A percentile compares a stretch with the other conserved stretches of the same genome.
phyloP scores from a whole-genome alignment of 495 filamentous ascomycete genomes.

The Jackrogersella multiformis region DNA sequence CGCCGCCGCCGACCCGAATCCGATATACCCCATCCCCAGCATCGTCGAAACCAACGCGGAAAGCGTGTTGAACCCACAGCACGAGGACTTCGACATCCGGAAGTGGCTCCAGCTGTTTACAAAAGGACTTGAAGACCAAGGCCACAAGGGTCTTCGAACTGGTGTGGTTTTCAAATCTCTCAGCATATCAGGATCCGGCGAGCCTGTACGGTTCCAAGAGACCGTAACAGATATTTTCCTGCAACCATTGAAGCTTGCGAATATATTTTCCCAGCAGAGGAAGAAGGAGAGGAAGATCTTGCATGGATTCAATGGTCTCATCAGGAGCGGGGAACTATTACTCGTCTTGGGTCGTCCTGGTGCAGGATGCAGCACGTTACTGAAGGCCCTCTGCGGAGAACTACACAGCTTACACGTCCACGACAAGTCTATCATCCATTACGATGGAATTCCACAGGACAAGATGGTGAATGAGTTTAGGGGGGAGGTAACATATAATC shows the following conservation, averaged over 20 bases:
- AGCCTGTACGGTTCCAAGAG: slow-evolving; percentile 2
- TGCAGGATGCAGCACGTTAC: slow-evolving; percentile 2
- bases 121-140: slow-evolving; percentile 5
- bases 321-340: slow-evolving; percentile 5
- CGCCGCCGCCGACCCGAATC: not conserved
- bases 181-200: slow-evolving; percentile 7
- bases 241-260: not conserved
- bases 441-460: slow-evolving; percentile 9
- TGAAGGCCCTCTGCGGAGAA: slow-evolving; percentile 8
- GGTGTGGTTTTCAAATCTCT: slow-evolving; percentile 5
- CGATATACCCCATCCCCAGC: not conserved
- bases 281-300: slow-evolving; percentile 3
- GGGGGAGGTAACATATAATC: slow-evolving; percentile 7
- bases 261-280: not conserved
- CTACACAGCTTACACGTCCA: slow-evolving; percentile 1
- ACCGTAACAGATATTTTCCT: slow-evolving; percentile 5
- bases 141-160: slow-evolving; percentile 8
- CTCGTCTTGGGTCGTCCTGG: slow-evolving; percentile 4
- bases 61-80: not conserved
- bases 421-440: slow-evolving; percentile 6
- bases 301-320: slow-evolving; percentile 3
- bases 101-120: slow-evolving; percentile 8
- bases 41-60: not conserved
- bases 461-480: slow-evolving; percentile 14
- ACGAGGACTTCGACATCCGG: slow-evolving; percentile 5